Base-by-base conservation (phyloP, 2,329 filamentous ascomycete species). In the Fusarium agapanthi region DNA sequence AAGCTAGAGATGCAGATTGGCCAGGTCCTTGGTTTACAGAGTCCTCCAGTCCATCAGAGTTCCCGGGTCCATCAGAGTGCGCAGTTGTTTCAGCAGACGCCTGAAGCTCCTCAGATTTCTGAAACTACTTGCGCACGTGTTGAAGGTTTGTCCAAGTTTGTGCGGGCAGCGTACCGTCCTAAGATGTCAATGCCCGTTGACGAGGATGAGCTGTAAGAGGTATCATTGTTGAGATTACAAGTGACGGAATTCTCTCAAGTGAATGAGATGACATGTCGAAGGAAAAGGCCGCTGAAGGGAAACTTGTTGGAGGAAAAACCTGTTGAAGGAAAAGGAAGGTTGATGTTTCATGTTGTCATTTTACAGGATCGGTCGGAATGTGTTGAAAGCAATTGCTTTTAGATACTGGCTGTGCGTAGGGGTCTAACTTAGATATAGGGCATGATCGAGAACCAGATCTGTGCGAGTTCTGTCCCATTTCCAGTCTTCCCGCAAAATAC, bases 1-100 rank as follows among this genome's bases (percentile, higher is more conserved):
- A 51, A 37, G 20, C 43, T 76, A 7, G 75, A 76, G 24, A 55
- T 64, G 14, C 45, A 73, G 6, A 40, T 76, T 14, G 22, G 47
- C 5, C 40, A 35, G 30, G 30, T 71, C 22, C 47, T 69, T 6
- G 15, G 14, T 6, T 15, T 32, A 2, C 35, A 56, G 20, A 61
- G 45, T 14, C 53, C 40, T 8, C 40, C 18, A 3, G 35, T 28
- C 18, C 26, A 47, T 24, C 40, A 28, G 30, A 26, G 7, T 11
- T 13, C n/a, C n/a, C n/a, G n/a, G n/a, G n/a, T n/a, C n/a, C n/a
- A n/a, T n/a, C n/a, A n/a, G n/a, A 34, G 9, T 35, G 11, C 28
- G 7, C 22, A 20, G 20, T 55, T 20, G 16, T 20, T 44, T 20
- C n/a, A 48, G 5, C 30, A 65, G 24, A 40, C 15, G 28, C 44